Percentiles rank a stretch among this genome's conserved stretches.
phyloP scores from a whole-genome alignment of 1,284 basidiomycete species.

The Earliella scabrosa region DNA sequence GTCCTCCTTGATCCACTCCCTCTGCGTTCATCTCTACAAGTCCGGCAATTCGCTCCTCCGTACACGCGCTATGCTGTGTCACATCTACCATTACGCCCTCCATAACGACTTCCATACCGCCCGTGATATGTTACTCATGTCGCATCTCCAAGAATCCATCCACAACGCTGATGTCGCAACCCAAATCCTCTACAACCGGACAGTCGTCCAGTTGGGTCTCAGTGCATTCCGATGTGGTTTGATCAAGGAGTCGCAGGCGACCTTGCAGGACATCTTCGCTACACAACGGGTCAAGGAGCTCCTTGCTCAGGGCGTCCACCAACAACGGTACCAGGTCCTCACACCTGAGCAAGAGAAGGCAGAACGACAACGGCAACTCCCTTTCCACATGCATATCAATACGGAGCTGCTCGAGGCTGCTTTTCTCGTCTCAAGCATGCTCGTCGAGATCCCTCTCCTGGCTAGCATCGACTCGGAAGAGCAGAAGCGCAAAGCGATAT shows the following conservation, averaged over 20 bases:
- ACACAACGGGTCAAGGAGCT: conserved; percentile 97
- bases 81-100: conserved; percentile 96
- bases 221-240: conserved; percentile 96
- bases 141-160: conserved; percentile 96
- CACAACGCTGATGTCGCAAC: conserved; percentile 96
- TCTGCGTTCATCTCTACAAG: conserved; percentile 95
- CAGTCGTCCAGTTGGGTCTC: conserved; percentile 95
- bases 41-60: conserved; percentile 89
- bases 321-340: conserved; percentile 87
- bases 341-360: conserved; percentile 97
- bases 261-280: conserved; percentile 94
- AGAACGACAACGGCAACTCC: conserved; percentile 94
- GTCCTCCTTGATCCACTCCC: conserved; percentile 81
- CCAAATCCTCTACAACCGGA: conserved; percentile 98
- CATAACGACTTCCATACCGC: conserved; percentile 98
- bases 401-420: conserved; percentile 97
- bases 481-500: conserved; percentile 88
- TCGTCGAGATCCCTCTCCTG: conserved; percentile 95
- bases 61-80: conserved; percentile 96
- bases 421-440: conserved; percentile 98
- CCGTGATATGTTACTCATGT: conserved; percentile 99
- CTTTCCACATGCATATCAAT: conserved; percentile 99
- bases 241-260: conserved; percentile 93
- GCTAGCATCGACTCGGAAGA: conserved; percentile 96
- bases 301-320: conserved; percentile 95